These are phyloP conservation scores for Lactarius pseudohatsudake DNA, from an alignment of 768 basidiomycete genomes.

Conservation along the genomic window DNA sequence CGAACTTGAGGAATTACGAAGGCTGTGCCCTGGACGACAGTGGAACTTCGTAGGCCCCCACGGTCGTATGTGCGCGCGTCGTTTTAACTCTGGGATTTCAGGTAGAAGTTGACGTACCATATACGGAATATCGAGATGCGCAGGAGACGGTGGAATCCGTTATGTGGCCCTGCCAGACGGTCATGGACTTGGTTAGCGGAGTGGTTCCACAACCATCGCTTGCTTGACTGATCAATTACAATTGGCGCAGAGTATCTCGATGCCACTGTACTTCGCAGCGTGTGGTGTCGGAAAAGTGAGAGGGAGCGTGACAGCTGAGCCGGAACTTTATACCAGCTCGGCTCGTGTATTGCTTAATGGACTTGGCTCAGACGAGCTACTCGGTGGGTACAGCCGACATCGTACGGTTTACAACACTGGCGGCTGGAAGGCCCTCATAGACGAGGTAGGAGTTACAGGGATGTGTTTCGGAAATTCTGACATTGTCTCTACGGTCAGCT, in stretches of 20 bases:
- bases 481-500: conserved; percentile 49
- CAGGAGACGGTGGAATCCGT: conserved; percentile 58
- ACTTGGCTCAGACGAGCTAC: conserved; percentile 90
- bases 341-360: conserved; percentile 88
- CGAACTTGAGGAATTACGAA: conserved; percentile 74
- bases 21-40: conserved; percentile 69
- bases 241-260: conserved; percentile 73
- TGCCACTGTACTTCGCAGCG: conserved; percentile 93
- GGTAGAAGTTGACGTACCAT: conserved; percentile 87
- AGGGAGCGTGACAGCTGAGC: conserved; percentile 36
- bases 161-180: conserved; percentile 78
- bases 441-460: conserved; percentile 56
- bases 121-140: conserved; percentile 67
- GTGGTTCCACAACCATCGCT: not conserved
- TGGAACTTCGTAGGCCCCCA: conserved; percentile 78
- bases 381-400: conserved; percentile 93
- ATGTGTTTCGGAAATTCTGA: not conserved
- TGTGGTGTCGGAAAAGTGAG: conserved; percentile 67
- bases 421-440: conserved; percentile 75
- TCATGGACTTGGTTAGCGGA: conserved; percentile 83
- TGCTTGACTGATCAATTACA: not conserved
- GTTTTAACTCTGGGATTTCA: conserved; percentile 33
- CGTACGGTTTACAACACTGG: conserved; percentile 64
- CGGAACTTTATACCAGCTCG: conserved; percentile 59
- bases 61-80: conserved; percentile 7